Conservation (phyloP, 176 grass and related monocot species). For the Bromus sterilis region DNA sequence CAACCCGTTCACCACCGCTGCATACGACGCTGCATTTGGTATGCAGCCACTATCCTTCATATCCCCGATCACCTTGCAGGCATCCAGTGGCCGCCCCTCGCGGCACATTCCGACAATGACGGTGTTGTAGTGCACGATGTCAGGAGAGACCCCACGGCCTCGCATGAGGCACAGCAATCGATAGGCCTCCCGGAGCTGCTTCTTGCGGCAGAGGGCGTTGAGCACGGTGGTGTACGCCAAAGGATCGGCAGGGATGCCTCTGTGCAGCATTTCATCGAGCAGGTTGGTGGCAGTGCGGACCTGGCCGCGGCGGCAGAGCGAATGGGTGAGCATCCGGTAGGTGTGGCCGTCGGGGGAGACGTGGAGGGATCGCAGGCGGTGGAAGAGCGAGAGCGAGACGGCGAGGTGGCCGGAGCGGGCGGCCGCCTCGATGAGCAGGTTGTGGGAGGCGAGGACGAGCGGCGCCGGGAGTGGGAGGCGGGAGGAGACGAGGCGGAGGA, state of each 20-base stretch:
- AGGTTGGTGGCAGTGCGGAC: constrained; percentile 41
- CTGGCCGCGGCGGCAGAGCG: constrained; percentile 53
- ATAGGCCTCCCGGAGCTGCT: constrained; percentile 64
- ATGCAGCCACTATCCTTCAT: constrained; percentile 47
- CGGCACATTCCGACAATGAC: constrained; percentile 65
- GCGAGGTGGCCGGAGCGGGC: constrained; percentile 46
- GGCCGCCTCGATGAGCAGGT: constrained; percentile 64
- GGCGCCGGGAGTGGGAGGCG: constrained; percentile 28
- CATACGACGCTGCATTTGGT: constrained; percentile 56
- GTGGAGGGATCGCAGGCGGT: constrained; percentile 38
- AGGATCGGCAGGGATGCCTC: constrained; percentile 51
- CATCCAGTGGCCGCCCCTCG: constrained; percentile 53
- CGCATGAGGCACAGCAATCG: constrained; percentile 75
- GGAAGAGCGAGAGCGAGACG: constrained; percentile 55
- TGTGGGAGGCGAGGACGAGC: constrained; percentile 62
- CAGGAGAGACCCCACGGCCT: constrained; percentile 53
- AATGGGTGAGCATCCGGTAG: constrained; percentile 63
- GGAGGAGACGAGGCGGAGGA: constrained; percentile 44
- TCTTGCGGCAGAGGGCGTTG: constrained; percentile 72
- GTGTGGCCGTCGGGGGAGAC: constrained; percentile 49
- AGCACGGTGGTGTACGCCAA: constrained; percentile 59
- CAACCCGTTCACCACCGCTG: constrained; percentile 57
- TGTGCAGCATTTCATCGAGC: constrained; percentile 82
- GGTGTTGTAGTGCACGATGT: constrained; percentile 76
- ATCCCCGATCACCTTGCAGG: constrained; percentile 80